phyloP scores from a whole-genome alignment of 768 basidiomycete species.

The Termitomyces sp. region DNA sequence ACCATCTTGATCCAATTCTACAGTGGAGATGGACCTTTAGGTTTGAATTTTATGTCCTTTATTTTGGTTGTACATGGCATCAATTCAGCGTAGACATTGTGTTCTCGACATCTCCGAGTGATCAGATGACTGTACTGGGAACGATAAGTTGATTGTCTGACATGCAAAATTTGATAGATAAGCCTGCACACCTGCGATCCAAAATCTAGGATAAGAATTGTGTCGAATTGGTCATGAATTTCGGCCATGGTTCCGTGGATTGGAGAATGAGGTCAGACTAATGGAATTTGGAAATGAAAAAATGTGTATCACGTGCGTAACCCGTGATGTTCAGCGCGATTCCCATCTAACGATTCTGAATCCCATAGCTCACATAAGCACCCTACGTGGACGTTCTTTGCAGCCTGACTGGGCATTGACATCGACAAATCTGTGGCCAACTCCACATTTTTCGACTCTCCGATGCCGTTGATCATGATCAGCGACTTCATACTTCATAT shows the following conservation, averaged over 20 bases:
- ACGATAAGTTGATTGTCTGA: slow-evolving; percentile 9
- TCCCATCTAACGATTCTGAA: no score
- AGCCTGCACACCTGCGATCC: slow-evolving; percentile 75
- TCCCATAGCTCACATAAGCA: no score
- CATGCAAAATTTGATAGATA: neutral
- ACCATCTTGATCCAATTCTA: neutral
- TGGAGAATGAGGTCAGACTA: neutral
- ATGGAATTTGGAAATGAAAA: neutral
- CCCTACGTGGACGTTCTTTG: no score
- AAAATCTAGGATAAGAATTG: slow-evolving; percentile 94
- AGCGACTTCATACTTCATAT: neutral
- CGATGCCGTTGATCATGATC: neutral
- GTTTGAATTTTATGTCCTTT: slow-evolving; percentile 84
- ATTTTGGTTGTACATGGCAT: slow-evolving; percentile 94
- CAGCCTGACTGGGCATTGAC: no score
- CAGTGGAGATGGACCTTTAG: slow-evolving; percentile 59
- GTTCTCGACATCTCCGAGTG: slow-evolving; percentile 94
- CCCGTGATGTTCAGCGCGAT: neutral
- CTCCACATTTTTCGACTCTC: neutral
- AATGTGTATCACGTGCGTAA: slow-evolving; percentile 3
- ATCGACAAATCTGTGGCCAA: neutral
- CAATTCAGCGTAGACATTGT: slow-evolving; percentile 95
- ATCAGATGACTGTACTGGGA: slow-evolving; percentile 93
- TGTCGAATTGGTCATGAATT: slow-evolving; percentile 94
- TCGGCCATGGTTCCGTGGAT: slow-evolving; percentile 52